Evolutionary conservation across 2,329 filamentous ascomycete genomes (phyloP), one percentile per base, ranked within the genome.

Genomic region (Emmonsiellopsis sp.): DNA sequence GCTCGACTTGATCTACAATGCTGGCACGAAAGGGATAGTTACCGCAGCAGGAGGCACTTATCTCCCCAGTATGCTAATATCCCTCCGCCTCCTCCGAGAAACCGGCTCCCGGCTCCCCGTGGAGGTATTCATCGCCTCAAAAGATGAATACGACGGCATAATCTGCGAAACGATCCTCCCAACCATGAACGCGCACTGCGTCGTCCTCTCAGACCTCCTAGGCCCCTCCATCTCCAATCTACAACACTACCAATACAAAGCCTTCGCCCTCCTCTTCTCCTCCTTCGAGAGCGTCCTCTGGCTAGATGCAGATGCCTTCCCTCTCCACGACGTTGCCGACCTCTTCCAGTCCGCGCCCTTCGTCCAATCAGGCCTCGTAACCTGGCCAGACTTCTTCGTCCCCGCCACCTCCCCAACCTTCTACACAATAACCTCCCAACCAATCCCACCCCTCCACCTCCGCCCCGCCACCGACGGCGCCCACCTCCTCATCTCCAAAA

Each of bases 281-380:
- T 73, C 73, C 0, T 79, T 78, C 52, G 70, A 75, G 55, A 66
- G 75, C 31, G 67, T 77, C 8, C 64, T 78, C 5, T 77, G 76
- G 58, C 62, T 78, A 13, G 76, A 78, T 53, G 73, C 72, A 2
- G 75, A 77, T 49, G 68, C 69, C 42, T 74, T 77, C 39, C 71
- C 75, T 1, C 53, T 77, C 2, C 59, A 66, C 5, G 63, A 70
- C 21, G 75, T 75, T 0, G 69, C 72, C 10, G 44, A 58, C 3
- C 60, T 77, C 1, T 76, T 79, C 58, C 57, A 55, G 1, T 60
- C 61, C 2, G 65, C 73, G 14, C 71, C 73, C 0, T 78, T 76
- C 61, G 61, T 57, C 5, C 63, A 67, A 2, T 68, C 56, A 1
- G 68, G 71, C 1, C 63, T 78, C 54, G 62, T 77, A 5, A 69